Evolutionary conservation across 2,329 filamentous ascomycete species (phyloP).

Genomic region (Apiospora malaysiana): DNA sequence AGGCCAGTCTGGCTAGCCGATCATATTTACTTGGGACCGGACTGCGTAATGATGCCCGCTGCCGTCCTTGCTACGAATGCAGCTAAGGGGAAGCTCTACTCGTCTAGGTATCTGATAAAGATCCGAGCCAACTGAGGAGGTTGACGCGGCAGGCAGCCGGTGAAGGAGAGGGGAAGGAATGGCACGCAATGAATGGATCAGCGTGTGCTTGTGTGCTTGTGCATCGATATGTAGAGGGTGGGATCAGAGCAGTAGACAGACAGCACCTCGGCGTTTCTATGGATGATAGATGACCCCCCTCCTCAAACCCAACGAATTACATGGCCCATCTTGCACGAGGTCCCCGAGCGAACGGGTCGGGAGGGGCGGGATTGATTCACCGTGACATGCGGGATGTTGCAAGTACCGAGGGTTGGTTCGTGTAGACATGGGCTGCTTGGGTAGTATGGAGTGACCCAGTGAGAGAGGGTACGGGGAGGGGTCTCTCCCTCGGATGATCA

Average conservation of each 20-base stretch:
- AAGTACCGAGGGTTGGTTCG: not conserved
- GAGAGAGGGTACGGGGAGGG: too few species aligned
- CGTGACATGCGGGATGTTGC: constrained; percentile 1
- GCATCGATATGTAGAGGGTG: not conserved
- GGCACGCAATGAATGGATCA: too few species aligned
- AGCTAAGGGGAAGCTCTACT: not conserved
- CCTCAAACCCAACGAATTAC: not conserved
- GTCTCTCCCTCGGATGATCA: not conserved
- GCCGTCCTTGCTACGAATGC: not conserved
- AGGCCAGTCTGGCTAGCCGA: not conserved
- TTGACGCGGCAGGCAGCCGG: not conserved
- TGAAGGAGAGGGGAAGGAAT: too few species aligned
- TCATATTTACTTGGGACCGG: not conserved
- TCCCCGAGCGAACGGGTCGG: constrained; percentile 8
- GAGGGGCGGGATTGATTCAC: constrained; percentile 9
- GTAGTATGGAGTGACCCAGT: too few species aligned
- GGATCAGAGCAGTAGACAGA: not conserved
- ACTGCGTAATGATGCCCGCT: not conserved
- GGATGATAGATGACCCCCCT: not conserved
- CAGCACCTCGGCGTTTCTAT: not conserved
- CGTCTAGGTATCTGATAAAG: not conserved
- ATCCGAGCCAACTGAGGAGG: not conserved
- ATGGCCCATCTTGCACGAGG: not conserved
- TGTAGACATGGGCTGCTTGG: not conserved
- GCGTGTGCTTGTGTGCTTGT: not conserved